A percentile compares a stretch with the other conserved stretches of the same genome.
Conservation (phyloP, 768 basidiomycete species). For the Dioszegia aurantiaca region DNA sequence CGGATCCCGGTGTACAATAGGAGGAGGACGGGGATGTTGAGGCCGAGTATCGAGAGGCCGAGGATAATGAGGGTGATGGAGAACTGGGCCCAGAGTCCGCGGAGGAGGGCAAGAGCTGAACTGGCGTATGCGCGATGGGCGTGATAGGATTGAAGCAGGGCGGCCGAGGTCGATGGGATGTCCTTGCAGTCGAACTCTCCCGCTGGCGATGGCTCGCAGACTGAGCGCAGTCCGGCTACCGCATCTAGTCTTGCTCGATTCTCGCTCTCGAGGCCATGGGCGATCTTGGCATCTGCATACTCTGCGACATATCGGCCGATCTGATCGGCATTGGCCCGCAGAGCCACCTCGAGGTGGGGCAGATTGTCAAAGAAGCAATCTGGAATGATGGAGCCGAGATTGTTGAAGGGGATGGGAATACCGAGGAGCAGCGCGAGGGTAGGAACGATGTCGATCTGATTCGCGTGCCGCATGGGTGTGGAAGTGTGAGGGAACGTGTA, state of each 20-base stretch:
- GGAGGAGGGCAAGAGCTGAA: constrained; percentile 66
- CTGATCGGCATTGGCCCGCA: constrained; percentile 70
- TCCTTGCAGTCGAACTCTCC: constrained; percentile 20
- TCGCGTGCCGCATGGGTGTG: constrained; percentile 62
- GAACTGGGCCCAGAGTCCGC: constrained; percentile 92
- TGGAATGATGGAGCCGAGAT: constrained; percentile 85
- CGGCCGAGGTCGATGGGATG: neutral
- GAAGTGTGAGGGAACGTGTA: constrained; percentile 40
- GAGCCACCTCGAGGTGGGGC: constrained; percentile 58
- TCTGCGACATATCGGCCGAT: constrained; percentile 71
- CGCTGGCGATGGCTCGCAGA: constrained; percentile 55
- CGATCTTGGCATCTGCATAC: constrained; percentile 72
- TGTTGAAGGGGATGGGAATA: constrained; percentile 91
- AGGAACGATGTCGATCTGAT: constrained; percentile 92
- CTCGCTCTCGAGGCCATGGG: constrained; percentile 55
- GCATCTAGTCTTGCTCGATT: neutral
- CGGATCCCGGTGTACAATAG: constrained; percentile 60
- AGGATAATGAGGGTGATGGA: constrained; percentile 71
- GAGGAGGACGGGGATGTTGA: constrained; percentile 61
- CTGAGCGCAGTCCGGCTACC: neutral
- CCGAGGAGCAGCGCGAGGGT: constrained; percentile 85
- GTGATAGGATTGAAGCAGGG: constrained; percentile 25
- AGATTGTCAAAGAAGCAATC: constrained; percentile 64
- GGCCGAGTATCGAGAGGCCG: constrained; percentile 64
- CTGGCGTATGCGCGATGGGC: constrained; percentile 59